Conservation (phyloP, 2,329 filamentous ascomycete genomes). For the Thelonectria olida region DNA sequence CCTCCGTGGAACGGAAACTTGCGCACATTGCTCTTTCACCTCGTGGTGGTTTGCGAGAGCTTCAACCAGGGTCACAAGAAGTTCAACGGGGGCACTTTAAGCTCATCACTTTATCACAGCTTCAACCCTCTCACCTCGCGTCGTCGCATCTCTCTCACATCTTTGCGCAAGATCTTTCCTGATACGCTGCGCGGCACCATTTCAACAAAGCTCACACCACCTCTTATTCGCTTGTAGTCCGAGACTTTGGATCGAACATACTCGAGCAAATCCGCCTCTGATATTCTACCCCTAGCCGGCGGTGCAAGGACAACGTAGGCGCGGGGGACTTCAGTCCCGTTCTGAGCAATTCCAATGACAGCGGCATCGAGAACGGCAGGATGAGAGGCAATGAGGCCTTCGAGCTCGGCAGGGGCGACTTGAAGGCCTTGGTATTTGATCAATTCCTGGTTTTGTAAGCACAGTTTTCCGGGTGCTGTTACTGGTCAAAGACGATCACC, state of each 20-base stretch:
- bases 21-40: too few relatives aligned
- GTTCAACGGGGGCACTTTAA: too few relatives aligned
- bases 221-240: constrained; percentile 72
- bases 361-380: constrained; percentile 62
- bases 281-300: constrained; percentile 33
- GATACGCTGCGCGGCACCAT: constrained; percentile 73
- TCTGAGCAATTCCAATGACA: constrained; percentile 65
- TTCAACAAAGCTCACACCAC: constrained; percentile 73
- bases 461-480: neutral
- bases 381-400: constrained; percentile 53
- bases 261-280: constrained; percentile 36
- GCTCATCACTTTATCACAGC: too few relatives aligned
- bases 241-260: constrained; percentile 48
- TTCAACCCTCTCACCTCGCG: constrained; percentile 22
- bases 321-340: constrained; percentile 59
- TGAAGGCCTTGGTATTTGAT: constrained; percentile 68
- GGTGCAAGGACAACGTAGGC: constrained; percentile 45
- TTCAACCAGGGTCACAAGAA: too few relatives aligned
- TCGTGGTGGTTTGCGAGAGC: too few relatives aligned
- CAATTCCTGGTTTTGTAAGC: constrained; percentile 57
- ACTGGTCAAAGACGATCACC: constrained; percentile 41
- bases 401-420: constrained; percentile 73
- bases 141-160: constrained; percentile 46
- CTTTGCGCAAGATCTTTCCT: constrained; percentile 57
- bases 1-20: too few relatives aligned